Conservation (phyloP, 495 filamentous ascomycete genomes). For the Niebla homalea region DNA sequence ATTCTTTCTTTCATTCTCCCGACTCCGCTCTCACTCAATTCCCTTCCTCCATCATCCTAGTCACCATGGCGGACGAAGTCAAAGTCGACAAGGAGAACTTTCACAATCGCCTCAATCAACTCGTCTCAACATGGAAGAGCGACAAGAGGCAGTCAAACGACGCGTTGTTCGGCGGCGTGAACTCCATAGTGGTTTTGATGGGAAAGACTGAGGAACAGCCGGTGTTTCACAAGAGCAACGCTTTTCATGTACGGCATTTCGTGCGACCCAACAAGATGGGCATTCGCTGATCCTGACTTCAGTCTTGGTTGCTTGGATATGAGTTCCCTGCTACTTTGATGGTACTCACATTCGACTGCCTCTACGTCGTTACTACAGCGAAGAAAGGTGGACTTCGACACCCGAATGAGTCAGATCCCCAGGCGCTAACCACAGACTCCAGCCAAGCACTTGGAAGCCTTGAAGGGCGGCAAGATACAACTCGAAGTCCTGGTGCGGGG, state of each 20-base stretch:
- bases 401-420: constrained; percentile 6
- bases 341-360: constrained; percentile 70
- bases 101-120: constrained; percentile 76
- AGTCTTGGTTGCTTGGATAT: constrained; percentile 99
- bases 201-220: constrained; percentile 83
- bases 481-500: constrained; percentile 79
- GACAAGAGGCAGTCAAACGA: constrained; percentile 64
- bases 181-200: constrained; percentile 77
- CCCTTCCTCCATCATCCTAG: not conserved
- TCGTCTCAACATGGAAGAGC: constrained; percentile 84
- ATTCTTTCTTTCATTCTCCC: no score
- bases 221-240: constrained; percentile 84
- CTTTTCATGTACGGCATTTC: constrained; percentile 66
- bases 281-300: constrained; percentile 15
- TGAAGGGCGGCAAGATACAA: constrained; percentile 83
- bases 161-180: constrained; percentile 66
- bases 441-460: constrained; percentile 87
- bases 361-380: constrained; percentile 85
- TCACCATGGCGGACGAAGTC: constrained; percentile 50
- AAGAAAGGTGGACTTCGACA: constrained; percentile 64
- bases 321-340: constrained; percentile 95
- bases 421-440: not conserved
- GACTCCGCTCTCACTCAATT: no score
- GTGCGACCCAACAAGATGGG: not conserved
- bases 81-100: constrained; percentile 86